A percentile compares a stretch with the other conserved stretches of the same genome.
These are phyloP conservation scores for Saturnispora sanitii DNA, from an alignment of 805 yeast species.

Conservation along the genomic window DNA sequence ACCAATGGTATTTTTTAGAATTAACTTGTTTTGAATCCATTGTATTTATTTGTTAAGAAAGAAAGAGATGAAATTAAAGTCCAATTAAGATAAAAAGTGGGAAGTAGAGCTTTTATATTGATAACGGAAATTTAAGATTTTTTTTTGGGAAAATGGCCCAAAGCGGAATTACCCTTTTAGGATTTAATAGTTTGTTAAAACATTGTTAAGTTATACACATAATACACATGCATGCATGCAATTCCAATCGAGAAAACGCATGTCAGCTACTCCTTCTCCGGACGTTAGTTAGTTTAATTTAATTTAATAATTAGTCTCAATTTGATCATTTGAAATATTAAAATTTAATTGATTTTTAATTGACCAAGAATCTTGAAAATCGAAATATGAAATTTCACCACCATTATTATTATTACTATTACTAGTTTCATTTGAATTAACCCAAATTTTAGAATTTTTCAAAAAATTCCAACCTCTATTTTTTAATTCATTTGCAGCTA, in stretches of 20 bases:
- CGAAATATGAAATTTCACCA: conserved; percentile 22
- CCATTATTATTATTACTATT: conserved; percentile 11
- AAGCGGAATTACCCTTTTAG: not conserved
- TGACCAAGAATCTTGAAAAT: conserved; percentile 25
- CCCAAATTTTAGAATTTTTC: conserved; percentile 11
- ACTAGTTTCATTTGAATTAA: conserved; percentile 7
- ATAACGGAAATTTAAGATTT: not conserved
- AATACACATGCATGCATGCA: not conserved
- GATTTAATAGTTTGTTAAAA: no score
- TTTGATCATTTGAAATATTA: conserved; percentile 16
- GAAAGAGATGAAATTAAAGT: not conserved
- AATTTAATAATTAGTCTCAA: conserved; percentile 19
- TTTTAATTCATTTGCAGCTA: conserved; percentile 22
- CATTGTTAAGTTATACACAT: not conserved
- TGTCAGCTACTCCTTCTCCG: no score
- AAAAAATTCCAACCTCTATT: conserved; percentile 14
- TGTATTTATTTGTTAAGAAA: not conserved
- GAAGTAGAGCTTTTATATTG: not conserved
- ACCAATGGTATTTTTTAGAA: conserved; percentile 1
- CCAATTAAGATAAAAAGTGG: no score
- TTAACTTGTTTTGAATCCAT: not conserved
- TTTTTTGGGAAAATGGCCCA: not conserved
- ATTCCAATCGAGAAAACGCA: not conserved
- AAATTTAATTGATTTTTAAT: conserved; percentile 24
- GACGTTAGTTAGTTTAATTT: no score